Evolutionary conservation across 345 rosid species (phyloP).

Genomic region (Citropsis articulata): DNA sequence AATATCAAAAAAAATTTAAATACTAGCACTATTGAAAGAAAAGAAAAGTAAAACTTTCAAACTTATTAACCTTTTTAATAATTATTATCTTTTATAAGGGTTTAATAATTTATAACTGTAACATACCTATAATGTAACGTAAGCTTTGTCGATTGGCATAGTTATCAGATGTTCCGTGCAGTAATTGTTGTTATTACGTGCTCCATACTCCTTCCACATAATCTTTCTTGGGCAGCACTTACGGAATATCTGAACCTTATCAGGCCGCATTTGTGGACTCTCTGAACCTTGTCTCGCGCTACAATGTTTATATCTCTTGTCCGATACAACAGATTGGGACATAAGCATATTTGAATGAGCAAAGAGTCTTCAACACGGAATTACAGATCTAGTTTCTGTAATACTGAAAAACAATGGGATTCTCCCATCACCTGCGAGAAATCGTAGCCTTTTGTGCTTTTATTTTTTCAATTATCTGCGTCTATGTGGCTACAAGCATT

Average conservation of each 20-base stretch:
- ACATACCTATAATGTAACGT: too few species aligned
- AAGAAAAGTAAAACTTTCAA: too few species aligned
- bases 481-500: neutral
- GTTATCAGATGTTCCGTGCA: neutral
- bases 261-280: neutral
- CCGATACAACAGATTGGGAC: neutral
- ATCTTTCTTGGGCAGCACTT: too few species aligned
- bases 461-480: conserved; percentile 7
- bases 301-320: neutral
- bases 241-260: too few species aligned
- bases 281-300: neutral
- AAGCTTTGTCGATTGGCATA: too few species aligned
- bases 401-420: conserved; percentile 1
- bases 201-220: too few species aligned
- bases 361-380: neutral
- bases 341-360: neutral
- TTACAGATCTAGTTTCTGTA: too few species aligned
- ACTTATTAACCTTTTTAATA: too few species aligned
- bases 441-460: neutral
- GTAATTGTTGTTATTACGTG: neutral
- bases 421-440: neutral
- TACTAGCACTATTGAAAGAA: too few species aligned
- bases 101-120: too few species aligned
- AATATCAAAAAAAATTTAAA: too few species aligned
- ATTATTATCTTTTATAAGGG: too few species aligned